phyloP scores from a whole-genome alignment of 2,329 filamentous ascomycete genomes.

The Claviceps pazoutovae region DNA sequence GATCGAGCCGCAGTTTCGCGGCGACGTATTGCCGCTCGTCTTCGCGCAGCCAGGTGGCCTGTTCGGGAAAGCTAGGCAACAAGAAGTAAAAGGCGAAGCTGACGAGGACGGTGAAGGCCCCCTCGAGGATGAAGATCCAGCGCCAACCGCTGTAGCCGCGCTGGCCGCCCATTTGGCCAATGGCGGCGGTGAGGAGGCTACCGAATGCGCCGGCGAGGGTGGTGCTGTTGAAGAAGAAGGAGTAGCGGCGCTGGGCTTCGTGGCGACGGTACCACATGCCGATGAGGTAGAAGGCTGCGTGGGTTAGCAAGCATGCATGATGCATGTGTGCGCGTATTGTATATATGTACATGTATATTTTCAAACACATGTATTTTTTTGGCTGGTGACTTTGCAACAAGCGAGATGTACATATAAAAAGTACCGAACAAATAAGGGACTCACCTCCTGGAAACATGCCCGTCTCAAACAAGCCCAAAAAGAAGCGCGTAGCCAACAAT shows the following conservation, averaged over 20 bases:
- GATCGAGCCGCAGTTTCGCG: constrained; percentile 52
- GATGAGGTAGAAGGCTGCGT: constrained; percentile 48
- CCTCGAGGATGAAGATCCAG: constrained; percentile 51
- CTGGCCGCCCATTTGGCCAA: constrained; percentile 61
- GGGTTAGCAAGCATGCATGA: background rate
- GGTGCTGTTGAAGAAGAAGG: constrained; percentile 82
- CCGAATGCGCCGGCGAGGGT: constrained; percentile 74
- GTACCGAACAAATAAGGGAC: background rate
- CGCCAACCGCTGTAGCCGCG: constrained; percentile 45
- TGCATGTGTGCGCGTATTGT: background rate
- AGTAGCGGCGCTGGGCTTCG: constrained; percentile 84
- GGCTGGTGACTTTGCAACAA: background rate
- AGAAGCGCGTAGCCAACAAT: constrained; percentile 68
- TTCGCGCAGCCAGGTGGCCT: constrained; percentile 59
- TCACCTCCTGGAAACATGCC: constrained; percentile 49
- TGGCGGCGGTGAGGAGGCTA: constrained; percentile 70
- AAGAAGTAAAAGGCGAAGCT: constrained; percentile 50
- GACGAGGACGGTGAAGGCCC: constrained; percentile 36
- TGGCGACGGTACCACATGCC: constrained; percentile 81
- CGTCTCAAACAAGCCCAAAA: constrained; percentile 64
- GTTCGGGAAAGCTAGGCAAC: constrained; percentile 49
- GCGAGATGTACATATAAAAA: background rate
- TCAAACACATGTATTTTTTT: background rate
- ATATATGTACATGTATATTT: background rate
- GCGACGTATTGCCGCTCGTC: constrained; percentile 55